phyloP scores from a whole-genome alignment of 495 filamentous ascomycete genomes.

The Amorphotheca resinae region DNA sequence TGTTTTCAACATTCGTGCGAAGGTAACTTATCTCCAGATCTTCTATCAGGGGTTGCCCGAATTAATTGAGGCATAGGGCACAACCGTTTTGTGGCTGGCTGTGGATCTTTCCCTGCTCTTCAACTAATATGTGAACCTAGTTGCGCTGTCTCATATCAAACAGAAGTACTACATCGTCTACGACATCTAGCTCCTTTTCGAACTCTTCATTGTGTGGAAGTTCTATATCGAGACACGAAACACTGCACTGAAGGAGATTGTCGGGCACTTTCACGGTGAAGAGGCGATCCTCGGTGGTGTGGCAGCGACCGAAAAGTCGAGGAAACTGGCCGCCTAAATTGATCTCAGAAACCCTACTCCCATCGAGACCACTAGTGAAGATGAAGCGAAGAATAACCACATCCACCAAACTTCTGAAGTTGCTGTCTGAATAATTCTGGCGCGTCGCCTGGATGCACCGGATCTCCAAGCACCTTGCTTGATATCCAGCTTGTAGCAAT shows the following conservation, averaged over 20 bases:
- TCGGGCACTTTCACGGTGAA: constrained; percentile 33
- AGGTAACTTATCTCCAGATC: neutral
- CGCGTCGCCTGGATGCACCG: no score
- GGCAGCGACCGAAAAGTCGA: constrained; percentile 7
- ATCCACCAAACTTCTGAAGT: neutral
- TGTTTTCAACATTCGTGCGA: constrained; percentile 25
- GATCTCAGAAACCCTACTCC: neutral
- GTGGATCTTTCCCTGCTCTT: constrained; percentile 34
- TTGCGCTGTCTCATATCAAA: constrained; percentile 28
- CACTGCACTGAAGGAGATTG: constrained; percentile 37
- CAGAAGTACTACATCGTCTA: constrained; percentile 34
- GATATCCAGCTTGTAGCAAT: no score
- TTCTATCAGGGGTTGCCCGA: neutral
- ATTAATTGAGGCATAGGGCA: constrained; percentile 21
- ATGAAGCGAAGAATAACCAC: neutral
- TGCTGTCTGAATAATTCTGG: neutral
- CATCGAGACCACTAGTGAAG: neutral
- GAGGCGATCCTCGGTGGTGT: constrained; percentile 6
- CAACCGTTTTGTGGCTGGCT: constrained; percentile 33
- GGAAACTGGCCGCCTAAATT: constrained; percentile 5
- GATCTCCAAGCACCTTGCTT: no score
- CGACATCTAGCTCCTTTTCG: constrained; percentile 30
- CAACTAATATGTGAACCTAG: constrained; percentile 38
- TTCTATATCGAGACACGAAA: constrained; percentile 38
- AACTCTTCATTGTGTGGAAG: constrained; percentile 30